Conservation (phyloP, 1,284 basidiomycete species). For the Malassezia cuniculi region DNA sequence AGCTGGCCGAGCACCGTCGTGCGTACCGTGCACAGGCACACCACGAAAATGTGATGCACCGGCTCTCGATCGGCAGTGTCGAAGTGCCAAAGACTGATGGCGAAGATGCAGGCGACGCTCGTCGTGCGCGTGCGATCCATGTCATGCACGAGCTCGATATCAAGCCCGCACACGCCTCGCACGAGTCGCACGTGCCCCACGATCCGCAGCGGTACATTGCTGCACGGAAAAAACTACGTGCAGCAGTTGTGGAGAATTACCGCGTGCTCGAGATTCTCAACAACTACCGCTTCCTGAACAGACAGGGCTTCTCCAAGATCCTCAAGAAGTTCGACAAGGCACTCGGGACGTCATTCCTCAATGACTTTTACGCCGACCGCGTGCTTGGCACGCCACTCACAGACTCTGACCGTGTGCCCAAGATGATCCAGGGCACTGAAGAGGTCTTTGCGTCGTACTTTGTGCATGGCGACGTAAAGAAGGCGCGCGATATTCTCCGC, state of each 20-base stretch:
- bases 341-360: slow-evolving; percentile 55
- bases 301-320: slow-evolving; percentile 73
- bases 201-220: slow-evolving; percentile 68
- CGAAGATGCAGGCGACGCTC: slow-evolving; percentile 23
- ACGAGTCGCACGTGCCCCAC: slow-evolving; percentile 43
- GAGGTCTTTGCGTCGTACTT: slow-evolving; percentile 37
- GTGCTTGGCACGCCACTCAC: slow-evolving; percentile 50
- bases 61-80: slow-evolving; percentile 15
- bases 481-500: slow-evolving; percentile 59
- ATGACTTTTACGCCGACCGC: slow-evolving; percentile 64
- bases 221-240: slow-evolving; percentile 69
- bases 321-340: slow-evolving; percentile 87
- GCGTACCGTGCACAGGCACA: slow-evolving; percentile 21
- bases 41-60: background rate
- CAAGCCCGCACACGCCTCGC: slow-evolving; percentile 20
- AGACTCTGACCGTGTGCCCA: slow-evolving; percentile 53
- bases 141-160: slow-evolving; percentile 18
- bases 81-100: slow-evolving; percentile 8
- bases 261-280: slow-evolving; percentile 62
- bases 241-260: slow-evolving; percentile 73
- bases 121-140: slow-evolving; percentile 27
- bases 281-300: slow-evolving; percentile 59
- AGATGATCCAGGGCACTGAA: slow-evolving; percentile 56
- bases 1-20: slow-evolving; percentile 35
- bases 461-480: slow-evolving; percentile 70